Evolutionary conservation across 139 green algal genomes (phyloP).

Genomic region (Ettlia oleoabundans): DNA sequence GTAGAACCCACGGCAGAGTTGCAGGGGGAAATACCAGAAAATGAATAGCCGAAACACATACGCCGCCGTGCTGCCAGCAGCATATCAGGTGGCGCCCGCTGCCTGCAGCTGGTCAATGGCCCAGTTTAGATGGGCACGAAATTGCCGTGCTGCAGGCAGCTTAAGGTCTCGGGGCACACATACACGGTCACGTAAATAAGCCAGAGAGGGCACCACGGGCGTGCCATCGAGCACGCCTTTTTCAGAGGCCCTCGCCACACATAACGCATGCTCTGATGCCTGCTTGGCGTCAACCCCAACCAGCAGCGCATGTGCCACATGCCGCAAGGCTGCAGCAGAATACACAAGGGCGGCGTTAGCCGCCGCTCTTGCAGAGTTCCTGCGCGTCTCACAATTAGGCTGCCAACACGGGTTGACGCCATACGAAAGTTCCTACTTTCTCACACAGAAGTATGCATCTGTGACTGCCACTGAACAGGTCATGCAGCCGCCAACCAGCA

Average conservation of each 20-base stretch:
- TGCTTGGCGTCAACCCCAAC: slow-evolving; percentile 71
- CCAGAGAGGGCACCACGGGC: slow-evolving; percentile 41
- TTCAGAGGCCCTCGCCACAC: slow-evolving; percentile 24
- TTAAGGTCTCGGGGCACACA: slow-evolving; percentile 88
- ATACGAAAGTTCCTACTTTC: no score
- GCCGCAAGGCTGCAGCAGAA: slow-evolving; percentile 71
- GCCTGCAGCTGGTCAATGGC: slow-evolving; percentile 48
- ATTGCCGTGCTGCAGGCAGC: slow-evolving; percentile 83
- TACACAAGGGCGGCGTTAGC: no score
- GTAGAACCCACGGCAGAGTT: no score
- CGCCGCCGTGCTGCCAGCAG: no score
- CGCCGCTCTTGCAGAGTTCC: no score
- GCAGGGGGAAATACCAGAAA: no score
- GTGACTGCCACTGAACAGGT: not conserved
- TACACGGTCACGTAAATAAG: slow-evolving; percentile 86
- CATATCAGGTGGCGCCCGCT: not conserved
- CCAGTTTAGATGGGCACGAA: slow-evolving; percentile 91
- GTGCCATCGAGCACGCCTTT: slow-evolving; percentile 32
- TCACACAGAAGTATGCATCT: not conserved
- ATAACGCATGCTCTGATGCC: slow-evolving; percentile 49
- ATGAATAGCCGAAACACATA: no score
- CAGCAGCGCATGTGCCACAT: slow-evolving; percentile 85
- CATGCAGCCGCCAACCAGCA: not conserved
- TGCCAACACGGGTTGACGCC: no score
- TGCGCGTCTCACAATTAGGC: no score